Percentiles rank a stretch among this genome's conserved stretches.
Conservation (phyloP, 1,284 basidiomycete species). For the Erythrobasidium hasegawianum region DNA sequence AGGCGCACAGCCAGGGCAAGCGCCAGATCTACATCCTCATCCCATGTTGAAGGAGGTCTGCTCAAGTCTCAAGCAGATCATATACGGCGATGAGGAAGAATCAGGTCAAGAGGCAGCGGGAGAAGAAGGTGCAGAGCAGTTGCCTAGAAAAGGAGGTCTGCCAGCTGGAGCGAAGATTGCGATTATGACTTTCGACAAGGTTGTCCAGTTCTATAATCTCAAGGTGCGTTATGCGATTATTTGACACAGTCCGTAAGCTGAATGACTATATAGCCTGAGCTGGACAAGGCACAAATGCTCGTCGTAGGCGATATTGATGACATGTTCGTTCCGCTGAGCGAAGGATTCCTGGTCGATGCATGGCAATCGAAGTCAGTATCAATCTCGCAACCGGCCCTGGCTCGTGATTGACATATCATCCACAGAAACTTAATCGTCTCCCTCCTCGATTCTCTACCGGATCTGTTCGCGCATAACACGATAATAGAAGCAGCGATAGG, state of each 20-base stretch:
- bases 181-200: conserved; percentile 78
- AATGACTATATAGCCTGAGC: conserved; percentile 53
- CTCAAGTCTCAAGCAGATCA: conserved; percentile 60
- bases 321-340: conserved; percentile 75
- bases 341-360: conserved; percentile 77
- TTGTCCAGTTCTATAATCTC: conserved; percentile 86
- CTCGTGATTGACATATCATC: not conserved
- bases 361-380: conserved; percentile 60
- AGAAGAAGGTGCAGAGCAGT: conserved; percentile 50
- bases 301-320: conserved; percentile 87
- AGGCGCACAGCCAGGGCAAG: not conserved
- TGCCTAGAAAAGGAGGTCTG: conserved; percentile 37
- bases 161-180: conserved; percentile 57
- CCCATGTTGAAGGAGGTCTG: conserved; percentile 66
- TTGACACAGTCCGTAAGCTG: conserved; percentile 30
- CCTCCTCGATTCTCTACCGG: conserved; percentile 62
- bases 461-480: conserved; percentile 59
- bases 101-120: conserved; percentile 44
- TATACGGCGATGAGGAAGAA: conserved; percentile 55
- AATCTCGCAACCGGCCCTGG: not conserved
- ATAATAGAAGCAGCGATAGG: conserved; percentile 67
- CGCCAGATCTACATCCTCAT: conserved; percentile 19
- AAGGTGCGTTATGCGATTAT: conserved; percentile 58
- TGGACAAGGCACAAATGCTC: conserved; percentile 66
- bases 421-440: conserved; percentile 39